Evolutionary conservation across 768 basidiomycete species (phyloP).

Genomic region (Chalciporus piperatus): DNA sequence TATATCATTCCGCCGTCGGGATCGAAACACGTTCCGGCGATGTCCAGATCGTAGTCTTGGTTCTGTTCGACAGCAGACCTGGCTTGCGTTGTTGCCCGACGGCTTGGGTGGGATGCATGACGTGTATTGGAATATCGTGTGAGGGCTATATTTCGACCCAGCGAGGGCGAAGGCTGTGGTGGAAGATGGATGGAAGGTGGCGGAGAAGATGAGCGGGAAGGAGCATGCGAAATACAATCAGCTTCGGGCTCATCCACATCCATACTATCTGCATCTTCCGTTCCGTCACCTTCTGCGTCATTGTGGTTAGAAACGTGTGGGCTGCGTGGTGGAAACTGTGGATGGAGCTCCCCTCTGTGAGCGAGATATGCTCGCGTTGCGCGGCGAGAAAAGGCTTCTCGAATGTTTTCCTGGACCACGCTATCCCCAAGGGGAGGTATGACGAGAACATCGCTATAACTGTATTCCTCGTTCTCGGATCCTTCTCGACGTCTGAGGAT

Average conservation of each 20-base stretch:
- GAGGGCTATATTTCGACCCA: slow-evolving; percentile 17
- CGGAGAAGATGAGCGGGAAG: slow-evolving; percentile 49
- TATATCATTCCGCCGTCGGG: slow-evolving; percentile 66
- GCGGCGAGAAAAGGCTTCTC: slow-evolving; percentile 51
- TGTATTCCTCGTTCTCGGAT: slow-evolving; percentile 32
- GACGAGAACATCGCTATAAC: slow-evolving; percentile 49
- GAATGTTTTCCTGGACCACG: slow-evolving; percentile 54
- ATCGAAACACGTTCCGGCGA: slow-evolving; percentile 76
- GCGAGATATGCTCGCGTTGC: slow-evolving; percentile 38
- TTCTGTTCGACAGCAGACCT: slow-evolving; percentile 10
- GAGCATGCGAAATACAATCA: slow-evolving; percentile 53
- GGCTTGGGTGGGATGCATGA: slow-evolving; percentile 15
- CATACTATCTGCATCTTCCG: slow-evolving; percentile 42
- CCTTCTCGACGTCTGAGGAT: slow-evolving; percentile 18
- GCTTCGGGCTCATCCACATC: slow-evolving; percentile 50
- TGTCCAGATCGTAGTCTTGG: slow-evolving; percentile 38
- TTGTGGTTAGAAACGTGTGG: slow-evolving; percentile 17
- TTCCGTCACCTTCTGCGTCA: slow-evolving; percentile 25
- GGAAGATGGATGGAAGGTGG: slow-evolving; percentile 36
- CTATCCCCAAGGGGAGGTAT: slow-evolving; percentile 56
- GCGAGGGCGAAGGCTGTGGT: slow-evolving; percentile 22
- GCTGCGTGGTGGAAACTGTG: slow-evolving; percentile 18
- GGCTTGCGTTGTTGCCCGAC: slow-evolving; percentile 15
- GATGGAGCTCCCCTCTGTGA: slow-evolving; percentile 22
- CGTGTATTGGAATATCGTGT: slow-evolving; percentile 20